Evolutionary conservation across 352 stramenopile genomes (phyloP).

Genomic region (Halophytophthora polymorphica): DNA sequence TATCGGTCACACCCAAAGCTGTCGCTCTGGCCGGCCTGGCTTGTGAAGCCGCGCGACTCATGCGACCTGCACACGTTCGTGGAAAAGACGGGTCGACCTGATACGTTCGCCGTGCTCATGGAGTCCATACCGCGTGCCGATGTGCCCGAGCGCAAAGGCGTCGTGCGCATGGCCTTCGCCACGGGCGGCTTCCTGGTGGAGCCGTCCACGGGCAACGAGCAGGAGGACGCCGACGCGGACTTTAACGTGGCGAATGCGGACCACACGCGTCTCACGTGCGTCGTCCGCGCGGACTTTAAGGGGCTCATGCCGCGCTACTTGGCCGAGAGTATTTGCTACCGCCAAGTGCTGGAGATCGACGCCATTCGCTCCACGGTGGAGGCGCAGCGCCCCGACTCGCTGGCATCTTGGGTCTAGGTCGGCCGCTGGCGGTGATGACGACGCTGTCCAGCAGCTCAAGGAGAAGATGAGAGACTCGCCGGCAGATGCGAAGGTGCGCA

Average conservation of each 20-base stretch:
- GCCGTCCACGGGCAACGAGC: conserved; percentile 29
- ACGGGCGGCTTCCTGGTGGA: conserved; percentile 72
- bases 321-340: conserved; percentile 73
- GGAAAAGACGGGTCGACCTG: conserved; percentile 49
- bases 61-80: conserved; percentile 82
- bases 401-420: conserved; percentile 24
- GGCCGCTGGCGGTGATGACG: neutral
- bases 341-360: conserved; percentile 65
- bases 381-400: conserved; percentile 16
- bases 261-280: conserved; percentile 46
- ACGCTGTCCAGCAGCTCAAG: conserved; percentile 22
- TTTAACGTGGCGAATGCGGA: conserved; percentile 1
- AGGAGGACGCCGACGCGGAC: conserved; percentile 2
- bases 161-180: conserved; percentile 70
- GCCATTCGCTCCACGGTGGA: conserved; percentile 52
- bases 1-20: conserved; percentile 68
- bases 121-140: conserved; percentile 65
- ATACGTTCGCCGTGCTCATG: conserved; percentile 69
- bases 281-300: conserved; percentile 63
- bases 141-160: conserved; percentile 63
- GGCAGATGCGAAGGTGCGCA: conserved; percentile 9
- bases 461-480: conserved; percentile 5
- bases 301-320: conserved; percentile 60
- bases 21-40: conserved; percentile 74
- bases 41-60: conserved; percentile 77